Evolutionary conservation across 805 yeast species (phyloP).

Genomic region (Wickerhamomyces bisporus): DNA sequence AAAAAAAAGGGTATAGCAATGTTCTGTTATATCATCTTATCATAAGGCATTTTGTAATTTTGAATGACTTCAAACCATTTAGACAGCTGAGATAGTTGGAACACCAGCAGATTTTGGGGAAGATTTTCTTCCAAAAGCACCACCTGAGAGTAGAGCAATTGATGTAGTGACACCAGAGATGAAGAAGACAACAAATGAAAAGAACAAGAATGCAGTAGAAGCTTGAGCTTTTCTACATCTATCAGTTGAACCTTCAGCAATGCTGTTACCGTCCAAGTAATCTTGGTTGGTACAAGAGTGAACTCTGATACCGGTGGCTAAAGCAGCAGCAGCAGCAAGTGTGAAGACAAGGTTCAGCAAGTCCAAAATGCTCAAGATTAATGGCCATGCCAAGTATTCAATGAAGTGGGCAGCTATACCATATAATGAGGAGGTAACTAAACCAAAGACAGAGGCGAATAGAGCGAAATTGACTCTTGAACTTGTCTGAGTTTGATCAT

Average conservation of each 20-base stretch:
- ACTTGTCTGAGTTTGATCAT: conserved; percentile 46
- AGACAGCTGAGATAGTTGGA: conserved; percentile 36
- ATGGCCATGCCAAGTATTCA: conserved; percentile 82
- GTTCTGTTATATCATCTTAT: too few species aligned
- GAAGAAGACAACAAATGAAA: conserved; percentile 72
- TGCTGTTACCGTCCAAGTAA: conserved; percentile 61
- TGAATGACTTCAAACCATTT: too few species aligned
- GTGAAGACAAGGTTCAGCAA: conserved; percentile 88
- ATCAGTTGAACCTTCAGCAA: conserved; percentile 69
- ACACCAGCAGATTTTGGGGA: conserved; percentile 77
- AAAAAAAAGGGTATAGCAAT: too few species aligned
- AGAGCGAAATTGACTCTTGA: conserved; percentile 88
- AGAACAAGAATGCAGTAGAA: conserved; percentile 74
- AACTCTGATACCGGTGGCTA: conserved; percentile 83
- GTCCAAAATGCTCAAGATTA: conserved; percentile 69
- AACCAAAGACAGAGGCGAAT: conserved; percentile 83
- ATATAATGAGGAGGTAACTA: conserved; percentile 74
- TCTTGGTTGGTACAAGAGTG: conserved; percentile 75
- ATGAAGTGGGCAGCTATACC: conserved; percentile 75
- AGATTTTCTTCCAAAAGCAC: conserved; percentile 47
- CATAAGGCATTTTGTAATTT: too few species aligned
- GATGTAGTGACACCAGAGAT: conserved; percentile 52
- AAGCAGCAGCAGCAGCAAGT: conserved; percentile 89
- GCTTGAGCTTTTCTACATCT: conserved; percentile 97
- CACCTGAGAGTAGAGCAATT: conserved; percentile 52